Percentiles rank a stretch among this genome's conserved stretches.
These are phyloP conservation scores for Diaporthe australafricana DNA, from an alignment of 2,329 filamentous ascomycete genomes.

Conservation along the genomic window DNA sequence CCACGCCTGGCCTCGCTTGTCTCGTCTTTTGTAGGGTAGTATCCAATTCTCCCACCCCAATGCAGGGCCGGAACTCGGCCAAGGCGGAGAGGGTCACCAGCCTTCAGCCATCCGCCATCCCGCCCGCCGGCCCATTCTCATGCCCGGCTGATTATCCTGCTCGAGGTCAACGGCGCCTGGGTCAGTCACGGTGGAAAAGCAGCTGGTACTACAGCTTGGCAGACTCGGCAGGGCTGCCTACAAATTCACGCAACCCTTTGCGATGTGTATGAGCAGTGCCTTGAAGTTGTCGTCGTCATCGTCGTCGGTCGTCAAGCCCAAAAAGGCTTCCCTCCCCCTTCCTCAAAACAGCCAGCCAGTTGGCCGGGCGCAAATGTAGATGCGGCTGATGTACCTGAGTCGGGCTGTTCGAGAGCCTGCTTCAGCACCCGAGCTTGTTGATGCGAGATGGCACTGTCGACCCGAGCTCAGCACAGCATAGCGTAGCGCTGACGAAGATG, in stretches of 20 bases:
- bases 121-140: conserved; percentile 4
- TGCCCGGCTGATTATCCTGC: conserved; percentile 29
- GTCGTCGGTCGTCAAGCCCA: background rate
- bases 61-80: conserved; percentile 27
- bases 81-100: conserved; percentile 11
- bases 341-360: background rate
- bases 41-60: conserved; percentile 4
- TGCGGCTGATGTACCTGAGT: background rate
- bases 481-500: conserved; percentile 22
- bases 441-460: background rate
- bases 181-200: background rate
- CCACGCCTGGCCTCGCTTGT: conserved; percentile 7
- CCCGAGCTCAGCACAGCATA: background rate
- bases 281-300: background rate
- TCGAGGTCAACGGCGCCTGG: background rate
- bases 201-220: background rate
- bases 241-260: conserved; percentile 8
- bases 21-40: conserved; percentile 4
- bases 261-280: conserved; percentile 9
- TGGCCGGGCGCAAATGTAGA: no score
- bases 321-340: background rate
- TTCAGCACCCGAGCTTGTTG: background rate
- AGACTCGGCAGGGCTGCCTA: background rate
- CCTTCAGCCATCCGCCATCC: background rate
- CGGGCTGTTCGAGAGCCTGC: background rate